Evolutionary conservation across 2,329 filamentous ascomycete species (phyloP).

Genomic region (Aspergillus pseudotamarii): DNA sequence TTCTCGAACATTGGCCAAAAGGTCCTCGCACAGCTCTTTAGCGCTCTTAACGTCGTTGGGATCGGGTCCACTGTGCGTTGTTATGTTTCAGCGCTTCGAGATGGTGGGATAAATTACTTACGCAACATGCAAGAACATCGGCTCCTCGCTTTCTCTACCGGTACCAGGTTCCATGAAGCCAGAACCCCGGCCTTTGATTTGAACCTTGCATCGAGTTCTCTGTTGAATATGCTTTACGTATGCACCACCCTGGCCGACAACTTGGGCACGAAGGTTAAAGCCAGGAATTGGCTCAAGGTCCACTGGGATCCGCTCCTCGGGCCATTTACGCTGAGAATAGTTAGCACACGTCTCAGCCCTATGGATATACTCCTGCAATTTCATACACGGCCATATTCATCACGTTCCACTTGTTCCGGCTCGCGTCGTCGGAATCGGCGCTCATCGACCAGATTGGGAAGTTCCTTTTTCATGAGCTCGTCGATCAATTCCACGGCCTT

Average conservation of each 20-base stretch:
- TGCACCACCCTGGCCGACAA: slow-evolving; percentile 89
- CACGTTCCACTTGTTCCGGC: slow-evolving; percentile 77
- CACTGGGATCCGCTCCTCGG: slow-evolving; percentile 91
- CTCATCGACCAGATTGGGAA: slow-evolving; percentile 94
- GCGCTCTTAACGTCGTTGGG: slow-evolving; percentile 81
- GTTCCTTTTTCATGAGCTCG: slow-evolving; percentile 92
- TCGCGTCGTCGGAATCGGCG: slow-evolving; percentile 85
- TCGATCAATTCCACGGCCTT: slow-evolving; percentile 85
- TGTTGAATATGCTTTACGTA: slow-evolving; percentile 99
- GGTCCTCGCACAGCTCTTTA: slow-evolving; percentile 84
- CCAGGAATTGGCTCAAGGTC: slow-evolving; percentile 87
- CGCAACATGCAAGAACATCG: slow-evolving; percentile 97
- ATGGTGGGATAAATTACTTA: slow-evolving; percentile 40
- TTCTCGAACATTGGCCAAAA: slow-evolving; percentile 81
- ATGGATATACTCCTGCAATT: background rate
- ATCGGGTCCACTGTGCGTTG: slow-evolving; percentile 72
- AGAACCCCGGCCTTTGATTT: slow-evolving; percentile 95
- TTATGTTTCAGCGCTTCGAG: slow-evolving; percentile 34
- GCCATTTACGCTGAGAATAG: slow-evolving; percentile 84
- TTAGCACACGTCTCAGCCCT: slow-evolving; percentile 20
- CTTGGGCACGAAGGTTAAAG: slow-evolving; percentile 94
- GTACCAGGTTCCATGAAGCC: slow-evolving; percentile 90
- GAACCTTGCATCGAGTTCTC: slow-evolving; percentile 91
- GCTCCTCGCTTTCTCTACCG: slow-evolving; percentile 88
- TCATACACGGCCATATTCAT: slow-evolving; percentile 82